These are phyloP conservation scores for Leptomonas seymouri DNA, from an alignment of 208 protist species.

Conservation along the genomic window DNA sequence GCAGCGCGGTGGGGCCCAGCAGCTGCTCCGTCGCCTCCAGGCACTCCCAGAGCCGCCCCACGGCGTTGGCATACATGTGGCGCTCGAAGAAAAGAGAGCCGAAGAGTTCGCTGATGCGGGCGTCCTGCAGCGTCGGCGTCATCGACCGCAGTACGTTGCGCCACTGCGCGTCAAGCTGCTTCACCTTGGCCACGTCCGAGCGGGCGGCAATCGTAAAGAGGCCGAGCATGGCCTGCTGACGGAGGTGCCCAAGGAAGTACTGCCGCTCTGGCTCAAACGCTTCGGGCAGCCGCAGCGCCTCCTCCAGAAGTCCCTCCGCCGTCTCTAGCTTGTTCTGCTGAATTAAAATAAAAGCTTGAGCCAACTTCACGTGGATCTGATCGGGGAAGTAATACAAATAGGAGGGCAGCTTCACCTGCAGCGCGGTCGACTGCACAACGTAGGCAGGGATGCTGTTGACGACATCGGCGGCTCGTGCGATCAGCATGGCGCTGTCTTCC, in stretches of 20 bases:
- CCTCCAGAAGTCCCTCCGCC: slow-evolving; percentile 31
- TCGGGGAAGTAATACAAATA: slow-evolving; percentile 26
- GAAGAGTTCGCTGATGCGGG: slow-evolving; percentile 47
- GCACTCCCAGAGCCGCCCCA: slow-evolving; percentile 48
- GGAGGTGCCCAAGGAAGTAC: slow-evolving; percentile 27
- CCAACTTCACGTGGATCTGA: slow-evolving; percentile 24
- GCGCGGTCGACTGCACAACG: slow-evolving; percentile 8
- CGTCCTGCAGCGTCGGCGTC: slow-evolving; percentile 33
- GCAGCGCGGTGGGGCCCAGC: slow-evolving; percentile 36
- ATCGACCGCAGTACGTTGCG: slow-evolving; percentile 29
- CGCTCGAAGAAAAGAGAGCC: slow-evolving; percentile 48
- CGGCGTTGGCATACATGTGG: slow-evolving; percentile 37
- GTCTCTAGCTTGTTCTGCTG: slow-evolving; percentile 22
- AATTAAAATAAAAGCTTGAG: slow-evolving; percentile 26
- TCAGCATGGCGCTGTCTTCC: slow-evolving; percentile 20
- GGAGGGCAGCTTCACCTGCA: slow-evolving; percentile 15
- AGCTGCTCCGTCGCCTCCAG: slow-evolving; percentile 45
- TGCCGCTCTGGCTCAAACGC: slow-evolving; percentile 26
- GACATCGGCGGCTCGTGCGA: slow-evolving; percentile 27
- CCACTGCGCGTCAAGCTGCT: slow-evolving; percentile 41
- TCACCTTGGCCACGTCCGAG: slow-evolving; percentile 28
- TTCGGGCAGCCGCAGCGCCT: slow-evolving; percentile 34
- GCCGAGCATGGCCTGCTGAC: slow-evolving; percentile 39
- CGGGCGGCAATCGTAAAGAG: slow-evolving; percentile 44
- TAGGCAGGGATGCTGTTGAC: slow-evolving; percentile 37